Evolutionary conservation across 441 rosid species (phyloP).

Genomic region (Adansonia gregorii): DNA sequence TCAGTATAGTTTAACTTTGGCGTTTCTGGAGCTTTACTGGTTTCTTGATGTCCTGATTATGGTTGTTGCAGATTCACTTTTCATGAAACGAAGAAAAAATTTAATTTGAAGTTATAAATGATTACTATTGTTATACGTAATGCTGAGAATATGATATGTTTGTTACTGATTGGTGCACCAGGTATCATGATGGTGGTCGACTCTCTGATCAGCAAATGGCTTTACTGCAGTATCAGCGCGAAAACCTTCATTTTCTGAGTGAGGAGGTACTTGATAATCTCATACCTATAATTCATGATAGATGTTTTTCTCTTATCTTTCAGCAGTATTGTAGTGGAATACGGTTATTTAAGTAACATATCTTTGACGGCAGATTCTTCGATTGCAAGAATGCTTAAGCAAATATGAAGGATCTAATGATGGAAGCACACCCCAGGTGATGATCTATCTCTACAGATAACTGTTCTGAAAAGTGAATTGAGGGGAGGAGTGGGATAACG

Average conservation of each 20-base stretch:
- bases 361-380: slow-evolving; percentile 66
- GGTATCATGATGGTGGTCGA: slow-evolving; percentile 95
- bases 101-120: neutral
- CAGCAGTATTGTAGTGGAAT: slow-evolving; percentile 18
- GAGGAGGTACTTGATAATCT: slow-evolving; percentile 67
- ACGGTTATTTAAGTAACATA: neutral
- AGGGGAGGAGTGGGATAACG: neutral
- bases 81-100: slow-evolving; percentile 13
- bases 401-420: slow-evolving; percentile 86
- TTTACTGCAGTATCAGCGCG: slow-evolving; percentile 93
- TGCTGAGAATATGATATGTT: neutral
- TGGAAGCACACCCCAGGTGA: slow-evolving; percentile 89
- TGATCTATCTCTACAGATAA: slow-evolving; percentile 27
- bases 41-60: neutral
- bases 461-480: neutral
- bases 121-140: neutral
- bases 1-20: neutral
- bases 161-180: slow-evolving; percentile 37
- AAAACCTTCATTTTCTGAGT: slow-evolving; percentile 42
- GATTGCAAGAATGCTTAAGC: slow-evolving; percentile 87
- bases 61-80: slow-evolving; percentile 15
- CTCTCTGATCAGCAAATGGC: slow-evolving; percentile 99
- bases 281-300: slow-evolving; percentile 13
- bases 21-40: slow-evolving; percentile 7
- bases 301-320: slow-evolving; percentile 17